A percentile compares a stretch with the other conserved stretches of the same genome.
Conservation (phyloP, 345 rosid genomes). For the Lepidium didymum region DNA sequence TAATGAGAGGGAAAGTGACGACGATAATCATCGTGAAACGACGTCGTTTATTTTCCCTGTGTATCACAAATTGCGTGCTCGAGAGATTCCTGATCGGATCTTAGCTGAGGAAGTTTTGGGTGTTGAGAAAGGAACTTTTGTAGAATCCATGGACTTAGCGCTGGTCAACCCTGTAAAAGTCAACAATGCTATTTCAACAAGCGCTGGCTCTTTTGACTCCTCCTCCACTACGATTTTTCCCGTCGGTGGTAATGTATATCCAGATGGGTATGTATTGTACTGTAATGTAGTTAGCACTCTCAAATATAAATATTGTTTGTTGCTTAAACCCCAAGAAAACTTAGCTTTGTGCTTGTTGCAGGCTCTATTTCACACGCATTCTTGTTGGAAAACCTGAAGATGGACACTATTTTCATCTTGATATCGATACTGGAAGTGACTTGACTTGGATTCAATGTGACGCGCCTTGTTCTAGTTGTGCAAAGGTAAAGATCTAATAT, state of each 20-base stretch:
- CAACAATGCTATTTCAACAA: conserved; percentile 30
- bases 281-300: not conserved
- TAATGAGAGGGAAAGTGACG: conserved; percentile 34
- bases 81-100: conserved; percentile 32
- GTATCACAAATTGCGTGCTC: conserved; percentile 47
- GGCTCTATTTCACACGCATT: conserved; percentile 68
- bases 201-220: conserved; percentile 37
- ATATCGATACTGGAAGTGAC: conserved; percentile 93
- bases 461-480: conserved; percentile 90
- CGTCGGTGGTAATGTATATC: conserved; percentile 66
- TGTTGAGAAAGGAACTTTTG: conserved; percentile 24
- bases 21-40: conserved; percentile 8
- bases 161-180: conserved; percentile 26
- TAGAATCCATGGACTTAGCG: conserved; percentile 24
- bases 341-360: conserved; percentile 17
- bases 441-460: conserved; percentile 96
- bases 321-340: conserved; percentile 20
- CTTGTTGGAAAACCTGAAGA: conserved; percentile 64
- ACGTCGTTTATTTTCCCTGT: conserved; percentile 64
- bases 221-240: conserved; percentile 71
- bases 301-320: not conserved
- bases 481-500: conserved; percentile 48
- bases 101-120: conserved; percentile 41
- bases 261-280: conserved; percentile 60
- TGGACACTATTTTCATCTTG: conserved; percentile 53